Evolutionary conservation across 805 yeast species (phyloP).

Genomic region (Candida nanaspora): DNA sequence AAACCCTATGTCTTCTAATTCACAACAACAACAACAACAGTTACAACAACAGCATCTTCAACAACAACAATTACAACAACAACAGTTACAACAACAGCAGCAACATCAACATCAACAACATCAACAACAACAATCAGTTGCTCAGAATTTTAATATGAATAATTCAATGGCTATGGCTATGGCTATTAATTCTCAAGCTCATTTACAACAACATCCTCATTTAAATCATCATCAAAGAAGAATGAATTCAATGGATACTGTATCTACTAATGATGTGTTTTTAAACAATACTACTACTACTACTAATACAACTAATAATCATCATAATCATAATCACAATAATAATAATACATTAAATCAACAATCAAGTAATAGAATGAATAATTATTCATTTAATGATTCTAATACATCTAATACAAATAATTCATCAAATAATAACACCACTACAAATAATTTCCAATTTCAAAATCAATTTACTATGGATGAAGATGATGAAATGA

Average conservation of each 20-base stretch:
- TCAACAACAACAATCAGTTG: not conserved
- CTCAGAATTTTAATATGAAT: not conserved
- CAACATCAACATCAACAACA: not conserved
- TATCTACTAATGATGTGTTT: slow-evolving; percentile 89
- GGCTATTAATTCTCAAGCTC: not conserved
- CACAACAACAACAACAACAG: not conserved
- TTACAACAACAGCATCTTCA: not conserved
- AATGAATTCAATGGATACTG: slow-evolving; percentile 68
- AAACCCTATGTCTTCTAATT: too few species aligned
- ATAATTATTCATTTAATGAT: slow-evolving; percentile 16
- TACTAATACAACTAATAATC: slow-evolving; percentile 1
- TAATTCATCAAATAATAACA: slow-evolving; percentile 4
- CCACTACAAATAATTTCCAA: slow-evolving; percentile 8
- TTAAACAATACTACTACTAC: slow-evolving; percentile 23
- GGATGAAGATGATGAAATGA: slow-evolving; percentile 21
- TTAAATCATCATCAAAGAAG: slow-evolving; percentile 20
- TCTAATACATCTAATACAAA: not conserved
- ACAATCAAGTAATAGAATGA: slow-evolving; percentile 5
- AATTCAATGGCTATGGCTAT: not conserved
- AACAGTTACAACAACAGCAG: not conserved
- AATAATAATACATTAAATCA: slow-evolving; percentile 10
- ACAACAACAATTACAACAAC: not conserved
- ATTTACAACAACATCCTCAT: not conserved
- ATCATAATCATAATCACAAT: slow-evolving; percentile 7
- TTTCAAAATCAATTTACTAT: slow-evolving; percentile 23